Conservation (phyloP, 2,329 filamentous ascomycete genomes). For the Hortaea sp. region DNA sequence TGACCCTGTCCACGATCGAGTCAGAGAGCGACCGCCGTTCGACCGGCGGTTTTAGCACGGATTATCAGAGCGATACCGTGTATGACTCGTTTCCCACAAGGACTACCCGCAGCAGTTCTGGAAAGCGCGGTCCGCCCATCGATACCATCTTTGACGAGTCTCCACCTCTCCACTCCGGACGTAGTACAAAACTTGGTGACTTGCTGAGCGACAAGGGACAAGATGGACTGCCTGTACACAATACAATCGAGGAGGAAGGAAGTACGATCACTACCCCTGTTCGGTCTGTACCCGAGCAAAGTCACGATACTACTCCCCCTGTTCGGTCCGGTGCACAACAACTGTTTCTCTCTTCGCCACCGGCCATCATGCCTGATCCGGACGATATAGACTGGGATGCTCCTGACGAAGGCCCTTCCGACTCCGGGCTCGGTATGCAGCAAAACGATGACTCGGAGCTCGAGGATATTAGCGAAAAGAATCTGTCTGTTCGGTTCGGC, state of each 20-base stretch:
- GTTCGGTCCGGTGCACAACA: constrained; percentile 19
- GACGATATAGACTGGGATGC: constrained; percentile 28
- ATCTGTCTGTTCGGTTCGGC: constrained; percentile 16
- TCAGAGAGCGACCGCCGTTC: constrained; percentile 61
- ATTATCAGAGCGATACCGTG: constrained; percentile 65
- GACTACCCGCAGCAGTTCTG: constrained; percentile 55
- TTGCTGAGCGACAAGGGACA: constrained; percentile 39
- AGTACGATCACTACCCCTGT: constrained; percentile 38
- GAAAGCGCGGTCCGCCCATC: constrained; percentile 58
- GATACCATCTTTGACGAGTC: constrained; percentile 78
- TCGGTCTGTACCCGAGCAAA: constrained; percentile 30
- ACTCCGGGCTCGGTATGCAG: constrained; percentile 24
- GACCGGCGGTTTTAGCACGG: constrained; percentile 67
- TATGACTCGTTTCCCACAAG: constrained; percentile 68
- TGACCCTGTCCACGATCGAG: constrained; percentile 52
- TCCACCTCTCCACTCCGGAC: constrained; percentile 27
- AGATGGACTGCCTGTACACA: constrained; percentile 28
- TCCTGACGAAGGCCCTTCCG: constrained; percentile 19
- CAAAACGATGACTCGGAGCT: constrained; percentile 22
- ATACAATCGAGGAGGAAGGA: constrained; percentile 39
- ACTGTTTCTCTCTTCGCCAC: constrained; percentile 18
- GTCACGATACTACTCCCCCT: constrained; percentile 27
- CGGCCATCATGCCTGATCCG: constrained; percentile 21
- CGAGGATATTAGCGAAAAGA: neutral
- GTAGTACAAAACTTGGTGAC: constrained; percentile 34